Evolutionary conservation across 2,329 filamentous ascomycete genomes (phyloP), one percentile per base, ranked within the genome.

Genomic region (Akanthomyces muscarius): DNA sequence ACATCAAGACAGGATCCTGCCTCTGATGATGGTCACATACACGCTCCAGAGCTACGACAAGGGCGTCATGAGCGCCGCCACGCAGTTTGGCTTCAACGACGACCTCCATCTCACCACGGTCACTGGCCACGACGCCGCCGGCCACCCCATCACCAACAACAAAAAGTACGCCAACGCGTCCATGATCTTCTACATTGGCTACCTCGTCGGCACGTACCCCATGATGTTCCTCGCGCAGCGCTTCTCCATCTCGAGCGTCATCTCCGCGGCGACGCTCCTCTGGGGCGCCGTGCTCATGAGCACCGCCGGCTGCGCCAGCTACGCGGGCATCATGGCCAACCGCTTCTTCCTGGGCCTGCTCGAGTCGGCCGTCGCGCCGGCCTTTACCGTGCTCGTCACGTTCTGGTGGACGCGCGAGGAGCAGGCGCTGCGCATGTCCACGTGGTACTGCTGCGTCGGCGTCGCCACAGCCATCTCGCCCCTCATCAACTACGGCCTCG

Each of bases 401-500:
- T 30, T 30, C 6, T 30, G 28, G 28, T 30, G 28, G 28, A 30
- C 28, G 28, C 28, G 59, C 33, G 30, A 62, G 42, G 65, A 65
- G 57, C 78, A 80, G 62, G 78, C 77, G 0, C 75, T 79, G 50
- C 73, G 78, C 1, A 76, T 77, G 0, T 76, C 76, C 0, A 64
- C 77, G 5, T 68, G 67, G 52, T 68, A 68, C 57, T 66, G 58
- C 62, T 68, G 65, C 63, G 86, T 86, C 66, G 85, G 85, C 3
- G 76, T 86, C n/a, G 84, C 83, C 3, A 84, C 82, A 11, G 84
- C 85, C 79, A 82, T 87, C 61, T 85, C 84, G 14, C 83, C 80
- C 0, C 71, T 86, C 1, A 78, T 86, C n/a, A 83, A 82, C 2
- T 86, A 86, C 65, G 85, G 81, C 5, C 77, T 87, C 11, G 85